Evolutionary conservation across 2,329 filamentous ascomycete species (phyloP), one percentile per base, ranked within the genome.

Genomic region (Aspergillus luchuensis): DNA sequence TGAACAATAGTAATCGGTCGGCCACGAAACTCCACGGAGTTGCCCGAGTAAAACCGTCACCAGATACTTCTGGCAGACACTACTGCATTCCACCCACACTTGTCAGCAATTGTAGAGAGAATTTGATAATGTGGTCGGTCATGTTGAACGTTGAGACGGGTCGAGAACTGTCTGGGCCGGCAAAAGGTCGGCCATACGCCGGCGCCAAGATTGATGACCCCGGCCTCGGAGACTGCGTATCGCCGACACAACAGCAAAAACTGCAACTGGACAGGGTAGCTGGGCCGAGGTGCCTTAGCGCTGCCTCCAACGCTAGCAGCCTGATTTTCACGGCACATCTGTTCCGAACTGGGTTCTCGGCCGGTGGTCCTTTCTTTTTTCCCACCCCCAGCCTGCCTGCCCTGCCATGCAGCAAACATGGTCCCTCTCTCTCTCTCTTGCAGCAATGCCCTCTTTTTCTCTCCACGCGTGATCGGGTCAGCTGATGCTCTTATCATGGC

Each of bases 11-110:
- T 15, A 30, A 23, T 23, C 17, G 28, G 23, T n/a, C 33, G 21
- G 15, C 25, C 39, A n/a, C n/a, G 23, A 30, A 21, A 25, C 15
- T 21, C 21, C 19, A 47, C 53, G 53, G 41, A 47, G 25, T 36
- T 56, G 41, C 41, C 41, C 41, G 53, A 25, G 33, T 36, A 5
- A 13, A 30, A 36, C 28, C 17, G 36, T 43, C 58, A 48, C 47
- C 25, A 36, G 45, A 21, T 15, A 4, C n/a, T 49, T 61, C 59
- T 54, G 54, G 60, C 47, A 59, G 17, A 41, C 33, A 47, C 60
- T 50, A 60, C 19, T 45, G 49, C 54, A 56, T 64, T 62, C 60
- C 48, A 56, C 11, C 53, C 5, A 45, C n/a, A 15, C 21, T 11
- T 8, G 23, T 45, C 41, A 45, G 53, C 47, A 45, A 45, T 7